Base-by-base conservation (phyloP, 108 stramenopile genomes). In the Fragilaria crotonensis region DNA sequence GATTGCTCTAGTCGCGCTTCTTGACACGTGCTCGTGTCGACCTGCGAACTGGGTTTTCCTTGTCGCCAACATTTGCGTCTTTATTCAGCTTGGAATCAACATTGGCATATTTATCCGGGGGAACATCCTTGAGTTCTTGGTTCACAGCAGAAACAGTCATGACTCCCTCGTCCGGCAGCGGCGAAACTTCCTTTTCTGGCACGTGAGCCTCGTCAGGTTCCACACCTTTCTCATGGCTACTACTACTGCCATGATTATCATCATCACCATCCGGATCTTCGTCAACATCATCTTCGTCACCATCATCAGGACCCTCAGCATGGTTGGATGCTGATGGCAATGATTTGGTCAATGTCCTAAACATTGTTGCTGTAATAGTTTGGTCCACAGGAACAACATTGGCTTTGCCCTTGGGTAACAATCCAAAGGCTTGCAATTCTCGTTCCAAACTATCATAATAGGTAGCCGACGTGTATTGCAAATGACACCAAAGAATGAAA, bases 401-500 rank as follows among this genome's bases (percentile, higher is more conserved):
- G 20, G 25, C 49, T 25, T 52, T 20, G 18, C 21, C 54, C 18
- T 62, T 53, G 0, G 62, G 65, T 2, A 85, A 32, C 29, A 86
- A 20, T 11, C 84, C 80, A 75, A 86, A 80, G 17, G 75, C 67
- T 14, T 69, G 27, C 0, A 87, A 57, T 48, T 90, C 89, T 7
- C 62, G 48, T 55, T 87, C 81, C 3, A 90, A 48, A 45, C 66
- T 56, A 1, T 45, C 64, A 56, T 85, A 79, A 0, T 67, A 57
- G 27, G 83, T 84, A 20, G 69, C 61, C 33, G 65, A 57, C 14
- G 80, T 72, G 19, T 82, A 55, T 49, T 78, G 80, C 30, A 84
- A 44, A 48, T 80, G 70, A 30, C 76, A 71, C 84, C 82, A 91
- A 27, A 78, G 51, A 25, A 83, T 29, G 61, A 84, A 86, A 5